Percentiles rank a stretch among this genome's conserved stretches.
Conservation (phyloP, 2,329 filamentous ascomycete genomes). For the Xylariaceae sp. region DNA sequence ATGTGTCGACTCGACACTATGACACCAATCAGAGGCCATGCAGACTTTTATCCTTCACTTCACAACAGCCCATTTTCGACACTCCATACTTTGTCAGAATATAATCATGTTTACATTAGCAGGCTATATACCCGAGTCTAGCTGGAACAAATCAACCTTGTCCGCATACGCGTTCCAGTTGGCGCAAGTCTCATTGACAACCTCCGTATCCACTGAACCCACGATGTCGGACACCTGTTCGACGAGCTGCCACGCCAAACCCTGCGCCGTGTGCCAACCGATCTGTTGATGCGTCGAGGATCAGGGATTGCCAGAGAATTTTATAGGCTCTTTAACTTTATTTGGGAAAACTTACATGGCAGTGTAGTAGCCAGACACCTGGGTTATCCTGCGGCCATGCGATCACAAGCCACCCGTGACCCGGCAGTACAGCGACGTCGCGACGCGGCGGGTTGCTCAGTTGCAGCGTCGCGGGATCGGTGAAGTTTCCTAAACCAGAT, state of each 20-base stretch:
- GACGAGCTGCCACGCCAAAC: constrained; percentile 53
- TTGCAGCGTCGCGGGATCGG: constrained; percentile 31
- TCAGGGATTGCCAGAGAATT: no score
- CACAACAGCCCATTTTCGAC: no score
- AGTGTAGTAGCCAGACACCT: constrained; percentile 44
- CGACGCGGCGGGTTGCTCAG: constrained; percentile 46
- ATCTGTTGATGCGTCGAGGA: no score
- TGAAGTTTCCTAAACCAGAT: constrained; percentile 35
- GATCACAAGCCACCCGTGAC: constrained; percentile 46
- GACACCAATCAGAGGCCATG: no score
- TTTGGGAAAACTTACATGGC: no score
- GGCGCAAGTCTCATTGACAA: constrained; percentile 23
- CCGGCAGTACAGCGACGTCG: constrained; percentile 47
- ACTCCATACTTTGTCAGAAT: no score
- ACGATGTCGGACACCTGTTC: constrained; percentile 33
- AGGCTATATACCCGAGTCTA: constrained; percentile 34
- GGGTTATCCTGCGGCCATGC: constrained; percentile 53
- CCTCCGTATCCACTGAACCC: constrained; percentile 20
- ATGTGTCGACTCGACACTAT: no score
- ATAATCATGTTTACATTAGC: no score
- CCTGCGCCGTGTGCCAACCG: constrained; percentile 49
- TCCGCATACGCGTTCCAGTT: constrained; percentile 32
- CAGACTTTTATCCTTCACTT: no score
- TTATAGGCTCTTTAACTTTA: no score
- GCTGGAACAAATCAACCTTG: constrained; percentile 22